These are phyloP conservation scores for Vigna radiata DNA, from an alignment of 306 rosid genomes.

Conservation along the genomic window DNA sequence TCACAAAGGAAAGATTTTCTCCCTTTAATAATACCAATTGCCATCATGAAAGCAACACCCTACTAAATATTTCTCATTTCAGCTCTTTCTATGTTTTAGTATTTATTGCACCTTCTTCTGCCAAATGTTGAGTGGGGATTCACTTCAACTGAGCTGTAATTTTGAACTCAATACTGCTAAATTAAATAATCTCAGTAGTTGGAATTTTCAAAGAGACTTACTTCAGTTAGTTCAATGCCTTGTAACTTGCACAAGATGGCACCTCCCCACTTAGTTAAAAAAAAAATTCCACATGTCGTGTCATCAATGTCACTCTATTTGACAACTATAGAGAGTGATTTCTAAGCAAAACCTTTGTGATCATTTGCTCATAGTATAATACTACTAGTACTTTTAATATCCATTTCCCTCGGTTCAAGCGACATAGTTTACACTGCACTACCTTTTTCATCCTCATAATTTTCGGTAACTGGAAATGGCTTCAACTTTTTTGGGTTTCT, in stretches of 20 bases:
- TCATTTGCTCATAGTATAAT: slow-evolving; percentile 28
- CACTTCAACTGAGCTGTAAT: slow-evolving; percentile 3
- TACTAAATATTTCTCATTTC: background rate
- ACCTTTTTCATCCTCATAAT: slow-evolving; percentile 22
- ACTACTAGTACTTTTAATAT: slow-evolving; percentile 38
- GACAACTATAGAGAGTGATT: slow-evolving; percentile 40
- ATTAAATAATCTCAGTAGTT: slow-evolving; percentile 18
- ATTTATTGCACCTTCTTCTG: slow-evolving; percentile 31
- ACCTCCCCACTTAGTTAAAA: background rate
- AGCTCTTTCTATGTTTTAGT: background rate
- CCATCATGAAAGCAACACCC: slow-evolving; percentile 18
- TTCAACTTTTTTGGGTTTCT: slow-evolving; percentile 36
- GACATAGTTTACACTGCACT: slow-evolving; percentile 41
- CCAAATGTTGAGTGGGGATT: slow-evolving; percentile 43
- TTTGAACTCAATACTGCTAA: slow-evolving; percentile 21
- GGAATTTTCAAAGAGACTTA: slow-evolving; percentile 39
- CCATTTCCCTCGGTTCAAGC: slow-evolving; percentile 55
- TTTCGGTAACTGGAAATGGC: slow-evolving; percentile 23
- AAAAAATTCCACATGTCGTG: slow-evolving; percentile 39
- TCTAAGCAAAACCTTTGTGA: slow-evolving; percentile 33
- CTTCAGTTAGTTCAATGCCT: slow-evolving; percentile 26
- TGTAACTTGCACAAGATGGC: slow-evolving; percentile 37
- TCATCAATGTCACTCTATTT: slow-evolving; percentile 34
- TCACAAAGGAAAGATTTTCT: background rate
- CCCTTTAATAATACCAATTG: slow-evolving; percentile 22